Evolutionary conservation across 2,329 filamentous ascomycete species (phyloP).

Genomic region (Penicillium expansum): DNA sequence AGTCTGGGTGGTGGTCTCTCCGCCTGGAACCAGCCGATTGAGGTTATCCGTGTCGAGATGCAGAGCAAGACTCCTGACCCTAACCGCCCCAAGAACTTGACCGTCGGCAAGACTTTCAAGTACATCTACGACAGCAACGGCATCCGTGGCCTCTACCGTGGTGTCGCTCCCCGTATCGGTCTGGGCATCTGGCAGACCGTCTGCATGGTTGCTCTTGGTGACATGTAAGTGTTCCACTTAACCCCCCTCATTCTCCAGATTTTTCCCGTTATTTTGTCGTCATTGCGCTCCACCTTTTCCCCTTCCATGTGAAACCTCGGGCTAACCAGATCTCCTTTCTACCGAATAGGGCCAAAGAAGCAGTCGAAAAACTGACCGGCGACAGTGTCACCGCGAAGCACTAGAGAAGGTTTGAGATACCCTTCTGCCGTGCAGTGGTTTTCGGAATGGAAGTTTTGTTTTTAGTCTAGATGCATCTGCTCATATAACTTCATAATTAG

Average conservation of each 20-base stretch:
- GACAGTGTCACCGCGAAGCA: conserved; percentile 64
- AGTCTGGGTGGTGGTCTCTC: conserved; percentile 87
- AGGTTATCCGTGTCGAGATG: conserved; percentile 99
- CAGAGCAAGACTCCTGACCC: conserved; percentile 98
- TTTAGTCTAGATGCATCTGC: conserved; percentile 5
- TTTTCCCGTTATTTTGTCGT: not conserved
- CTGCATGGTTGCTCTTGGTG: conserved; percentile 98
- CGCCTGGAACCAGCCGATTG: conserved; percentile 99
- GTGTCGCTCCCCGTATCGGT: conserved; percentile 89
- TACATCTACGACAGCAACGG: conserved; percentile 95
- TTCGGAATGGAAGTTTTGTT: conserved; percentile 5
- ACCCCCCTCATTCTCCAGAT: not conserved
- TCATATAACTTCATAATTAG: conserved; percentile 15
- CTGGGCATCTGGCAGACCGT: conserved; percentile 98
- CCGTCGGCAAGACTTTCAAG: conserved; percentile 72
- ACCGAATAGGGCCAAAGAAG: conserved; percentile 58
- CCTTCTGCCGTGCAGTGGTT: conserved; percentile 32
- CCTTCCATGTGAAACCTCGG: conserved; percentile 31
- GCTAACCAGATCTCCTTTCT: conserved; percentile 30
- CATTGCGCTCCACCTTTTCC: not conserved
- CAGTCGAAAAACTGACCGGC: conserved; percentile 63
- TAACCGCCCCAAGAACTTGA: conserved; percentile 99
- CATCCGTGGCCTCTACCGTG: conserved; percentile 88
- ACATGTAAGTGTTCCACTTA: conserved; percentile 68
- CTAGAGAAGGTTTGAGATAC: conserved; percentile 48